Conservation (phyloP, 805 yeast genomes). For the Lachancea sp. region DNA sequence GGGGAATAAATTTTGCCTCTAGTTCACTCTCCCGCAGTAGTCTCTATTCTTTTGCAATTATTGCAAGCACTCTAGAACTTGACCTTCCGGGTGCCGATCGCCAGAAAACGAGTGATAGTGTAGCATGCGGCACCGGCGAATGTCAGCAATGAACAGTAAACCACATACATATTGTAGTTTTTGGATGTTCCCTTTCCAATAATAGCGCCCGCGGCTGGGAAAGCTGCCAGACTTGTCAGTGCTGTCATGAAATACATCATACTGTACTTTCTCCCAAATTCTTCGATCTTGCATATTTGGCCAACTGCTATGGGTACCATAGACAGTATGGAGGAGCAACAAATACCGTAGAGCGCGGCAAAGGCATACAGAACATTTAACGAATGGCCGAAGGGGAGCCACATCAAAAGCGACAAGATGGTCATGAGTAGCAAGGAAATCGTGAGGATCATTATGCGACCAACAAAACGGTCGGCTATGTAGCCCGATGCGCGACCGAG, state of each 20-base stretch:
- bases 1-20: too few species aligned
- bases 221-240: conserved; percentile 38
- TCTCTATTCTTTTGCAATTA: neutral
- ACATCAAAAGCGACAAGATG: conserved; percentile 45
- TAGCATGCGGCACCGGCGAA: conserved; percentile 36
- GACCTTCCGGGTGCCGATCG: conserved; percentile 38
- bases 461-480: conserved; percentile 45
- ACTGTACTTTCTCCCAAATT: conserved; percentile 66
- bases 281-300: conserved; percentile 52
- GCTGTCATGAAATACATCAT: conserved; percentile 56
- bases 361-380: conserved; percentile 44
- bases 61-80: conserved; percentile 14
- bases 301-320: conserved; percentile 67
- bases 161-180: conserved; percentile 34
- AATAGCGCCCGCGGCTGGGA: conserved; percentile 45
- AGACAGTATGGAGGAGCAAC: conserved; percentile 55
- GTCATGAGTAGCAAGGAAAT: conserved; percentile 42
- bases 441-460: conserved; percentile 52
- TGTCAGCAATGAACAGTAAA: conserved; percentile 34
- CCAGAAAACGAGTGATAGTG: conserved; percentile 35
- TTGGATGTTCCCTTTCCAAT: conserved; percentile 34
- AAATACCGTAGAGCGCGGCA: conserved; percentile 50
- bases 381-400: conserved; percentile 58
- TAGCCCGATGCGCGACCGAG: conserved; percentile 54
- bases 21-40: too few species aligned